Evolutionary conservation across 495 filamentous ascomycete species (phyloP).

Genomic region (Penicillium soppii): DNA sequence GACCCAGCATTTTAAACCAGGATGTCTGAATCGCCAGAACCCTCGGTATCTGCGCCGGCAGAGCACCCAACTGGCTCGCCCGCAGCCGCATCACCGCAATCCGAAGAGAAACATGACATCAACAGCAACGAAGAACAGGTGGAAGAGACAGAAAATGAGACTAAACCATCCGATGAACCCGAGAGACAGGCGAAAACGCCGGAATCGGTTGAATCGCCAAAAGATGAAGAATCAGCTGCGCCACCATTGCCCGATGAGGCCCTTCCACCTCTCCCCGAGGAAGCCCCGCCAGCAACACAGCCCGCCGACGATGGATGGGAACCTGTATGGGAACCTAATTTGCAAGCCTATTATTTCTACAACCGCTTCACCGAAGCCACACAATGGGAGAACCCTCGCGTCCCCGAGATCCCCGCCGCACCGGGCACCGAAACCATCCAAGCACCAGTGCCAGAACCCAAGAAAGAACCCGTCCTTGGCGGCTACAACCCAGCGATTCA

Average conservation of each 20-base stretch:
- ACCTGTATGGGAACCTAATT: slow-evolving; percentile 72
- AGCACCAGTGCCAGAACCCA: slow-evolving; percentile 3
- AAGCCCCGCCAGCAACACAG: slow-evolving; percentile 48
- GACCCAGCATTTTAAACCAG: slow-evolving; percentile 7
- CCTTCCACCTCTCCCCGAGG: slow-evolving; percentile 51
- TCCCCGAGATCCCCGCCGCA: slow-evolving; percentile 19
- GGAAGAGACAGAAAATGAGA: slow-evolving; percentile 10
- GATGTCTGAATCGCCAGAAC: slow-evolving; percentile 13
- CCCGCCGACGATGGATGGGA: slow-evolving; percentile 84
- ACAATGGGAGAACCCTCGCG: slow-evolving; percentile 89
- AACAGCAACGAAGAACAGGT: slow-evolving; percentile 2
- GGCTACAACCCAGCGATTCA: slow-evolving; percentile 97
- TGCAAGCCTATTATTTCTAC: slow-evolving; percentile 82
- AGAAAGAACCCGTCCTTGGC: slow-evolving; percentile 43
- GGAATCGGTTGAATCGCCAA: slow-evolving; percentile 11
- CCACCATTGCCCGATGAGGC: slow-evolving; percentile 54
- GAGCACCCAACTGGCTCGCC: not conserved
- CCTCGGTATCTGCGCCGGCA: not conserved
- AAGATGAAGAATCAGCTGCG: slow-evolving; percentile 25
- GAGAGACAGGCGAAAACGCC: slow-evolving; percentile 14
- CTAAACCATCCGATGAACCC: slow-evolving; percentile 5
- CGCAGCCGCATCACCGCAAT: slow-evolving; percentile 5
- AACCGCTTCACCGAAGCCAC: slow-evolving; percentile 75
- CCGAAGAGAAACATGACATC: slow-evolving; percentile 13
- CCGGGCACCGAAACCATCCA: slow-evolving; percentile 25